These are phyloP conservation scores for Chamaecyparis obtusa DNA, from an alignment of 75 land plant species.

Conservation along the genomic window DNA sequence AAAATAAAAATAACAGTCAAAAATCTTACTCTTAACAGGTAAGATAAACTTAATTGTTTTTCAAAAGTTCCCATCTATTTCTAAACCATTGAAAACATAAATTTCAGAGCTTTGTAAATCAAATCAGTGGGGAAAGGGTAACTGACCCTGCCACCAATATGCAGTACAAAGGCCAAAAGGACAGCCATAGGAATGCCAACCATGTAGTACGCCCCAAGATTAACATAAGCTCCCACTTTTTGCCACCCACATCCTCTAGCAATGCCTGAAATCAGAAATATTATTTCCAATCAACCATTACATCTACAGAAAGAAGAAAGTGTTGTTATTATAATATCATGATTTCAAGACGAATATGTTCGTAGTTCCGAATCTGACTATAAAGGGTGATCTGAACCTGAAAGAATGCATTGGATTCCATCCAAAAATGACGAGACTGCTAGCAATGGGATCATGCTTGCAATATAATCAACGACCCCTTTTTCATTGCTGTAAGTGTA, in stretches of 20 bases:
- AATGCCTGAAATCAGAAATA: constrained; percentile 2
- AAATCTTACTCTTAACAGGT: no score
- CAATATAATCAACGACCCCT: no score
- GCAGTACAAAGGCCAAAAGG: constrained; percentile 4
- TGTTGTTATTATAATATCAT: not conserved
- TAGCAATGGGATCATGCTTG: constrained; percentile 21
- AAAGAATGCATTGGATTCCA: constrained; percentile 72
- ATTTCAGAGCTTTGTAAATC: no score
- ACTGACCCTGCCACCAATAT: no score
- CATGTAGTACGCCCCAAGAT: constrained; percentile 69
- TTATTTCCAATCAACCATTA: not conserved
- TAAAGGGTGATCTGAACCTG: constrained; percentile 11
- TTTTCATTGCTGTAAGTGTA: no score
- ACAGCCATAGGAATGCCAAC: constrained; percentile 68
- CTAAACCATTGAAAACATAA: no score
- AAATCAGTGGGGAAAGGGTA: no score
- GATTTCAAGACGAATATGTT: not conserved
- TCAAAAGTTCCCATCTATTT: no score
- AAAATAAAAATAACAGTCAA: no score
- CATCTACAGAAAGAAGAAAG: not conserved
- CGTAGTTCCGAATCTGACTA: constrained; percentile 24
- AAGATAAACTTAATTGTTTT: no score
- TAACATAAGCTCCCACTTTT: constrained; percentile 13
- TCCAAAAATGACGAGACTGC: constrained; percentile 59
- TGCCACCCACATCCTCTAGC: no score